Evolutionary conservation across 495 filamentous ascomycete species (phyloP).

Genomic region (Aspergillus mulundensis): DNA sequence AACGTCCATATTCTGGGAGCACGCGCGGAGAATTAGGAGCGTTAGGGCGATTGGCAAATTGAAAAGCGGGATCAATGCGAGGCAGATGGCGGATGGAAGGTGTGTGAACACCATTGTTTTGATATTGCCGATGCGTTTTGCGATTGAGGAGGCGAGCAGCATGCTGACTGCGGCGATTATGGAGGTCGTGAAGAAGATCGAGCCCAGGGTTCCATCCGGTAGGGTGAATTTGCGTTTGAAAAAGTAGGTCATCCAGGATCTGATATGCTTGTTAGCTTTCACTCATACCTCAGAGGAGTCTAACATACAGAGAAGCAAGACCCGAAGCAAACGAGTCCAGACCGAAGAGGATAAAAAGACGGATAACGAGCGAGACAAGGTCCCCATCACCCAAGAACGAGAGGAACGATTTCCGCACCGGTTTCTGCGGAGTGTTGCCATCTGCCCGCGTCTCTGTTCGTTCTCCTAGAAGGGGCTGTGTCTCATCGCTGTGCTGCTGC

Average conservation of each 20-base stretch:
- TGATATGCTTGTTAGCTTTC: slow-evolving; percentile 11
- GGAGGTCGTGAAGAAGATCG: slow-evolving; percentile 62
- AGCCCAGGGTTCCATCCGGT: slow-evolving; percentile 63
- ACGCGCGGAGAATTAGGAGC: slow-evolving; percentile 66
- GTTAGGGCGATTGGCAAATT: slow-evolving; percentile 52
- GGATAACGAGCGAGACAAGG: slow-evolving; percentile 58
- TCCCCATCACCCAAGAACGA: slow-evolving; percentile 50
- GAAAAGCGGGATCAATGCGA: slow-evolving; percentile 61
- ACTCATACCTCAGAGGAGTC: too few relatives aligned
- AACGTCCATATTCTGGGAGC: slow-evolving; percentile 74
- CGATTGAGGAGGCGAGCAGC: slow-evolving; percentile 69
- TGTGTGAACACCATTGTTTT: slow-evolving; percentile 89
- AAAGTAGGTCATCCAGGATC: slow-evolving; percentile 71
- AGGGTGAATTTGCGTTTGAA: slow-evolving; percentile 73
- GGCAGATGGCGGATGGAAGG: slow-evolving; percentile 68
- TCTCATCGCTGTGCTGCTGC: slow-evolving; percentile 25
- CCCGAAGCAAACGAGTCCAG: slow-evolving; percentile 78
- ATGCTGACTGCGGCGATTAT: slow-evolving; percentile 65
- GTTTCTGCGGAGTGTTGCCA: background rate
- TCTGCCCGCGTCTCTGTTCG: background rate
- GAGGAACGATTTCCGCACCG: slow-evolving; percentile 28
- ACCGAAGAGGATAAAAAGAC: slow-evolving; percentile 71
- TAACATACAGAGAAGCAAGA: slow-evolving; percentile 61
- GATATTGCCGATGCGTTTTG: slow-evolving; percentile 72
- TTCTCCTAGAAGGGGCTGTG: slow-evolving; percentile 45